phyloP scores from a whole-genome alignment of 1,139 yeast species.

The Protomyces inundatus region DNA sequence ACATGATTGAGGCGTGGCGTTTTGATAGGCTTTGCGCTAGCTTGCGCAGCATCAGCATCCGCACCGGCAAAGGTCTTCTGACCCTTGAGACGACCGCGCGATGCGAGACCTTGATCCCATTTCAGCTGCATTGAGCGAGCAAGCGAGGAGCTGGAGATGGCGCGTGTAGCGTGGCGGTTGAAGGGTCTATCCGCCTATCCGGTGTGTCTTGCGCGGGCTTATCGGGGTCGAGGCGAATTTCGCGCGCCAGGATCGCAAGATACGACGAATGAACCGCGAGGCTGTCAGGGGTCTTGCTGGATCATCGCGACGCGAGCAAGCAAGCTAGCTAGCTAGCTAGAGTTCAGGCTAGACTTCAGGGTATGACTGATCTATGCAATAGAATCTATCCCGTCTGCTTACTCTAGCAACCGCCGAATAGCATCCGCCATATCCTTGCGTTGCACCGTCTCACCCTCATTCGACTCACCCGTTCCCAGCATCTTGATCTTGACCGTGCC shows the following conservation, averaged over 20 bases:
- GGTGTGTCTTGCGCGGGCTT: background rate
- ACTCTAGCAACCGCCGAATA: constrained; percentile 42
- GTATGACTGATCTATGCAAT: background rate
- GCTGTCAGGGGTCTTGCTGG: too few relatives aligned
- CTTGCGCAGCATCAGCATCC: background rate
- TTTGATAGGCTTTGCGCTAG: background rate
- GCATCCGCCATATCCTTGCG: constrained; percentile 53
- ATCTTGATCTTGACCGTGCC: constrained; percentile 81
- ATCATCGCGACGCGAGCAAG: too few relatives aligned
- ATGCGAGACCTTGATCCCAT: constrained; percentile 24
- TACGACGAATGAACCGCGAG: too few relatives aligned
- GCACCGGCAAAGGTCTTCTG: constrained; percentile 12
- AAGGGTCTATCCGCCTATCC: background rate
- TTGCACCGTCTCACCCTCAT: constrained; percentile 74
- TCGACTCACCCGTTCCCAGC: constrained; percentile 82
- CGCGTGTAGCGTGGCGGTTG: too few relatives aligned
- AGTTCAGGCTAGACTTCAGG: background rate
- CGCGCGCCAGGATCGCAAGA: too few relatives aligned
- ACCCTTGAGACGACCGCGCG: constrained; percentile 16
- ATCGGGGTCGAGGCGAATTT: too few relatives aligned
- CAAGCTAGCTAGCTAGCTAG: too few relatives aligned
- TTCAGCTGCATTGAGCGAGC: constrained; percentile 12
- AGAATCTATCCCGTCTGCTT: background rate
- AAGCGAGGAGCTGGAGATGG: too few relatives aligned
- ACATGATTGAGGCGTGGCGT: background rate